Percentiles rank a stretch among this genome's conserved stretches.
Conservation (phyloP, 208 protist species). For the Novymonas esmeraldas region DNA sequence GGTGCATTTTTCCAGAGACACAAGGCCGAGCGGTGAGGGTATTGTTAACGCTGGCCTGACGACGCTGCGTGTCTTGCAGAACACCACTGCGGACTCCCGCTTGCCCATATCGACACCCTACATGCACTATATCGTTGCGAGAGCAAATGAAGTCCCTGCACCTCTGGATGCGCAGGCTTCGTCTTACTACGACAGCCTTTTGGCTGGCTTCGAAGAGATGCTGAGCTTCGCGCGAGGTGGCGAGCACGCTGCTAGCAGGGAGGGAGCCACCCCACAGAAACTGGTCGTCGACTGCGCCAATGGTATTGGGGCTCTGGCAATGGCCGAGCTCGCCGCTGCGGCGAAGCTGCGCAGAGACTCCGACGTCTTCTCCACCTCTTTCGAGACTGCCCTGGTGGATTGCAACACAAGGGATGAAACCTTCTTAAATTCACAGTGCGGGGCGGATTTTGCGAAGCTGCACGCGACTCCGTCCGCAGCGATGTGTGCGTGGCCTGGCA, state of each 20-base stretch:
- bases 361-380: slow-evolving; percentile 31
- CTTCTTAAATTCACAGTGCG: slow-evolving; percentile 83
- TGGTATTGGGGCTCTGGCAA: slow-evolving; percentile 75
- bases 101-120: slow-evolving; percentile 67
- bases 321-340: slow-evolving; percentile 47
- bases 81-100: slow-evolving; percentile 23
- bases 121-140: slow-evolving; percentile 72
- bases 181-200: slow-evolving; percentile 41
- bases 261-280: slow-evolving; percentile 13
- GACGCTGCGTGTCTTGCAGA: slow-evolving; percentile 26
- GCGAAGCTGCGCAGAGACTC: slow-evolving; percentile 20
- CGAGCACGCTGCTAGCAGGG: background rate
- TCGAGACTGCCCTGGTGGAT: slow-evolving; percentile 63
- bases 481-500: slow-evolving; percentile 37
- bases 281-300: slow-evolving; percentile 91
- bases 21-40: slow-evolving; percentile 40
- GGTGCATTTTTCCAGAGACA: slow-evolving; percentile 51
- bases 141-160: slow-evolving; percentile 16
- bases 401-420: slow-evolving; percentile 26
- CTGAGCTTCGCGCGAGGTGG: slow-evolving; percentile 1
- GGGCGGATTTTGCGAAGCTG: slow-evolving; percentile 91
- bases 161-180: slow-evolving; percentile 6
- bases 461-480: slow-evolving; percentile 37
- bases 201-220: slow-evolving; percentile 38
- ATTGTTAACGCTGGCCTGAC: slow-evolving; percentile 42